Evolutionary conservation across 2,329 filamentous ascomycete species (phyloP).

Genomic region (Cryphonectria japonica): DNA sequence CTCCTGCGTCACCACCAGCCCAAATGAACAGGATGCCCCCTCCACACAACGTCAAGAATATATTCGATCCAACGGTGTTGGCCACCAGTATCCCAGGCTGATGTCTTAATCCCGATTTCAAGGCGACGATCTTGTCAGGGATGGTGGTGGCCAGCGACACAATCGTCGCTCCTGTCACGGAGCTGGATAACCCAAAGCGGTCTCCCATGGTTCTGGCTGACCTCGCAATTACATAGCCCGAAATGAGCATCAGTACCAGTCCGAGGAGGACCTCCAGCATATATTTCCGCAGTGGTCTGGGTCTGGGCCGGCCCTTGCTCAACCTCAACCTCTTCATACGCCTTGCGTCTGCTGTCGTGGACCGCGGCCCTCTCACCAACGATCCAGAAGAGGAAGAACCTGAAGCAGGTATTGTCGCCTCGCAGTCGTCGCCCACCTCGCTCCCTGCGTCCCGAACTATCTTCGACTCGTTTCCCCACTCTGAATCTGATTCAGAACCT

Average conservation of each 20-base stretch:
- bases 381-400: neutral
- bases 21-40: conserved; percentile 41
- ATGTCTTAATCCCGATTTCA: conserved; percentile 49
- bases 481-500: neutral
- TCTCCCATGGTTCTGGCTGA: conserved; percentile 46
- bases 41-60: conserved; percentile 55
- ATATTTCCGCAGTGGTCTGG: conserved; percentile 29
- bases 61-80: conserved; percentile 56
- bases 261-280: conserved; percentile 46
- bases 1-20: conserved; percentile 33
- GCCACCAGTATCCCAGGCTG: conserved; percentile 54
- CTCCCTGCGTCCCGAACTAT: neutral
- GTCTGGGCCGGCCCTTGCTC: conserved; percentile 5
- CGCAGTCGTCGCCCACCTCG: neutral
- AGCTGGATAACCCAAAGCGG: conserved; percentile 47
- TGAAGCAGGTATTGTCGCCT: too few relatives aligned
- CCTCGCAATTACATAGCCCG: conserved; percentile 54
- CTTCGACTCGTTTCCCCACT: neutral
- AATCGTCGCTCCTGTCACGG: conserved; percentile 51
- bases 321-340: neutral
- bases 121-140: conserved; percentile 55
- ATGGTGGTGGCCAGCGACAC: conserved; percentile 55
- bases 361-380: conserved; percentile 5
- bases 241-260: conserved; percentile 47
- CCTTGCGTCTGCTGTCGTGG: neutral